Conservation (phyloP, 306 rosid species). For the Vicia sativa region DNA sequence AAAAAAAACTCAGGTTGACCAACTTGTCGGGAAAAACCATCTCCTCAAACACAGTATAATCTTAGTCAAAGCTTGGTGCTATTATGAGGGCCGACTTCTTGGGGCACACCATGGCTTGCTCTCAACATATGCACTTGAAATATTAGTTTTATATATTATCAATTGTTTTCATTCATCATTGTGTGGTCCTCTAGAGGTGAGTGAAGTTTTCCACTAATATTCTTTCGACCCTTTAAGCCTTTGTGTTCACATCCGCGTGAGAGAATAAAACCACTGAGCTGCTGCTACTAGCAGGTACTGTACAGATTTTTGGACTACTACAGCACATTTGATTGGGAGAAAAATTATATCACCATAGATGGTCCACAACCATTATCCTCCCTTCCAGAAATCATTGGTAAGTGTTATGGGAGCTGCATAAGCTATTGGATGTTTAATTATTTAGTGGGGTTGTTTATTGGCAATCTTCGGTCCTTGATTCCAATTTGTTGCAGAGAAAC, state of each 20-base stretch:
- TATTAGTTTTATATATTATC: conserved; percentile 59
- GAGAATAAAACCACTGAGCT: conserved; percentile 32
- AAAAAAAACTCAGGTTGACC: conserved; percentile 52
- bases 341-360: conserved; percentile 51
- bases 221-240: conserved; percentile 22
- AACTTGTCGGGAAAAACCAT: conserved; percentile 61
- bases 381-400: conserved; percentile 57
- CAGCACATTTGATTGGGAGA: conserved; percentile 63
- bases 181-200: conserved; percentile 75
- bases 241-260: conserved; percentile 26
- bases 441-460: conserved; percentile 23
- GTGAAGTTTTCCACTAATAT: conserved; percentile 32
- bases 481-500: conserved; percentile 44
- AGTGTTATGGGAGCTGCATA: conserved; percentile 29
- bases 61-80: conserved; percentile 80
- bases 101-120: conserved; percentile 69
- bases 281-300: conserved; percentile 56
- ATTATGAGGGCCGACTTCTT: conserved; percentile 73
- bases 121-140: conserved; percentile 72
- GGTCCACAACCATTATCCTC: conserved; percentile 60
- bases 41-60: conserved; percentile 63
- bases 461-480: conserved; percentile 30
- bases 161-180: conserved; percentile 60
- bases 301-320: conserved; percentile 69
- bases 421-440: conserved; percentile 11